Evolutionary conservation across 2,329 filamentous ascomycete genomes (phyloP), one percentile per base, ranked within the genome.

Genomic region (Rosellinia necatrix): DNA sequence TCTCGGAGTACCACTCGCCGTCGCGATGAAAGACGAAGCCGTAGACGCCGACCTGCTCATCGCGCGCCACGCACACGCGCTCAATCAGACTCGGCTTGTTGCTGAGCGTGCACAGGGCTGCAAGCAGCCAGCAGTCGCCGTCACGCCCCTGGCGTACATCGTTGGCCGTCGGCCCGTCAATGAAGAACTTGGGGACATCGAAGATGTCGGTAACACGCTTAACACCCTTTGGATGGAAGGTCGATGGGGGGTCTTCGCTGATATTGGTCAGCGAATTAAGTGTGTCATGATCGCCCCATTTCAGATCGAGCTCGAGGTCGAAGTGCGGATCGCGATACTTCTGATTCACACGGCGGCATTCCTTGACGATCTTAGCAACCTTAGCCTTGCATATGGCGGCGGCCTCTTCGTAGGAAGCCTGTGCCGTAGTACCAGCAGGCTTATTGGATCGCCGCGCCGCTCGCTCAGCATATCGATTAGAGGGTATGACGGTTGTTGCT

Each of bases 271-370:
- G 74, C 30, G 75, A 75, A 56, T 78, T 71, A 21, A 83, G 74
- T 27, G 79, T 83, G 65, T 84, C 78, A 37, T 75, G 74, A 5
- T 69, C 72, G n/a, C 75, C 73, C 32, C 77, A 76, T 73, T 90
- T 89, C 59, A 92, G 78, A 70, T 92, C 90, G 32, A 83, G 77
- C 68, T 94, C 91, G 48, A 96, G 85, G 69, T 96, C 89, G 68
- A 96, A 96, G 70, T 94, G 86, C n/a, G 87, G 84, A 68, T 96
- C 91, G 13, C 88, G 83, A 69, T 96, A 96, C 72, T 91, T 93
- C 67, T 91, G 88, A 72, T 96, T 96, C 54, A 91, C 78, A 7
- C 89, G 82, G 19, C 85, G 80, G 70, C 91, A 96, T 67, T 86
- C 83, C 54, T 78, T 77, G 44, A 84, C 78, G 56, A 87, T 86